Evolutionary conservation across 2,329 filamentous ascomycete genomes (phyloP).

Genomic region (Colletotrichum liriopes): DNA sequence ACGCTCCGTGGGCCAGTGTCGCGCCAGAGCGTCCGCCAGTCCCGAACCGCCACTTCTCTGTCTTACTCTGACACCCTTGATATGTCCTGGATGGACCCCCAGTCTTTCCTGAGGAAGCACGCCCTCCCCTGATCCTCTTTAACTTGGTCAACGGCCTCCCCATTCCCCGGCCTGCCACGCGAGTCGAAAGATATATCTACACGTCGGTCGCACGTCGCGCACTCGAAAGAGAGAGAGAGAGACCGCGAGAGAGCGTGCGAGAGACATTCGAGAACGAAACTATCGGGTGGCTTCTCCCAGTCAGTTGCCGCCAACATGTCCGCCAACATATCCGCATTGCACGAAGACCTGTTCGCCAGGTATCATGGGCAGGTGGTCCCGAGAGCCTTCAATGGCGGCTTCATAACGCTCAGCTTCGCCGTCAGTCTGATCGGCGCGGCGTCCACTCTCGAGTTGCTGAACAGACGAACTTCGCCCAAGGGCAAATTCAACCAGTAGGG

Average conservation of each 20-base stretch:
- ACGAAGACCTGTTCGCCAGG: slow-evolving; percentile 53
- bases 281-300: slow-evolving; percentile 21
- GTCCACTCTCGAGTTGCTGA: slow-evolving; percentile 86
- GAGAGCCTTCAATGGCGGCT: slow-evolving; percentile 69
- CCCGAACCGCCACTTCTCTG: slow-evolving; percentile 32
- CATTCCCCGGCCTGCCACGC: slow-evolving; percentile 29
- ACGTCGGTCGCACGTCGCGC: slow-evolving; percentile 13
- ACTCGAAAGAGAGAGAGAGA: slow-evolving; percentile 4
- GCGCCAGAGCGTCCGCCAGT: slow-evolving; percentile 30
- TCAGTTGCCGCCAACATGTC: slow-evolving; percentile 8
- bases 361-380: slow-evolving; percentile 65
- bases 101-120: slow-evolving; percentile 22
- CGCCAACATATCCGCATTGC: slow-evolving; percentile 28
- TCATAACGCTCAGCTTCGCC: slow-evolving; percentile 81
- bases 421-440: slow-evolving; percentile 84
- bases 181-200: slow-evolving; percentile 29
- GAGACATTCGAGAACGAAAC: slow-evolving; percentile 35
- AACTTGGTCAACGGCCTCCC: slow-evolving; percentile 21
- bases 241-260: background rate
- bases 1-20: slow-evolving; percentile 9
- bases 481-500: slow-evolving; percentile 79
- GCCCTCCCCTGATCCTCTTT: slow-evolving; percentile 8
- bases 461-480: slow-evolving; percentile 79
- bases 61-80: slow-evolving; percentile 39
- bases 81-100: slow-evolving; percentile 34